Evolutionary conservation across 208 protist genomes (phyloP).

Genomic region (Leishmania arabica): DNA sequence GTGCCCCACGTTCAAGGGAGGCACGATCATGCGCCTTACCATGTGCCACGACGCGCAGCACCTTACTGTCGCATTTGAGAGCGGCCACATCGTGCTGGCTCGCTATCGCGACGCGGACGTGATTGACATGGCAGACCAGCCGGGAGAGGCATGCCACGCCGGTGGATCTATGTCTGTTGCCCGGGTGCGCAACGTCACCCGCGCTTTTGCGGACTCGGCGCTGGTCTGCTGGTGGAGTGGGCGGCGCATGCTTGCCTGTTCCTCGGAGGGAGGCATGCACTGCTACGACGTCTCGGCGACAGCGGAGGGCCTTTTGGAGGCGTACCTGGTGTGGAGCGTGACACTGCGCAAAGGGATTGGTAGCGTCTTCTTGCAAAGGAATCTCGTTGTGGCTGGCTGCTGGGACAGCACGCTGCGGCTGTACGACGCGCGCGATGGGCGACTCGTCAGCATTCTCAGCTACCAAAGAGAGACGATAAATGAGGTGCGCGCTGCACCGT

Average conservation of each 20-base stretch:
- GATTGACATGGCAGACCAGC: not conserved
- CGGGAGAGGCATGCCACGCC: not conserved
- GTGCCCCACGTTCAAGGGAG: slow-evolving; percentile 56
- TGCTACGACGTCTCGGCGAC: slow-evolving; percentile 44
- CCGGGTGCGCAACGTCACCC: slow-evolving; percentile 40
- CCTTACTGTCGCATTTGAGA: slow-evolving; percentile 71
- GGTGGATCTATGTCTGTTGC: not conserved
- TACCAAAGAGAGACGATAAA: slow-evolving; percentile 65
- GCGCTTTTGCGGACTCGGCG: slow-evolving; percentile 76
- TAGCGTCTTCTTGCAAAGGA: slow-evolving; percentile 47
- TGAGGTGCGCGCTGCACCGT: slow-evolving; percentile 39
- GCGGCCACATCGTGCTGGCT: slow-evolving; percentile 66
- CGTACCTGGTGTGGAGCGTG: slow-evolving; percentile 48
- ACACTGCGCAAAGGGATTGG: slow-evolving; percentile 67
- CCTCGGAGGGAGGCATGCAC: slow-evolving; percentile 67
- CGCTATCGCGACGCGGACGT: slow-evolving; percentile 1
- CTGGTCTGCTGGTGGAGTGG: slow-evolving; percentile 61
- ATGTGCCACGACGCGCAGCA: slow-evolving; percentile 42
- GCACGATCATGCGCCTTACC: slow-evolving; percentile 77
- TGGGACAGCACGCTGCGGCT: slow-evolving; percentile 83
- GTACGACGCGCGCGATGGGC: slow-evolving; percentile 50
- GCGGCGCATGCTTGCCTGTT: slow-evolving; percentile 50
- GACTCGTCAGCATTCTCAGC: slow-evolving; percentile 61
- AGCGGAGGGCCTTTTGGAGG: slow-evolving; percentile 16
- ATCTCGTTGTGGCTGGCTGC: slow-evolving; percentile 58